Evolutionary conservation across 202 grass and related monocot genomes (phyloP).

Genomic region (Cymbopogon flexuosus): DNA sequence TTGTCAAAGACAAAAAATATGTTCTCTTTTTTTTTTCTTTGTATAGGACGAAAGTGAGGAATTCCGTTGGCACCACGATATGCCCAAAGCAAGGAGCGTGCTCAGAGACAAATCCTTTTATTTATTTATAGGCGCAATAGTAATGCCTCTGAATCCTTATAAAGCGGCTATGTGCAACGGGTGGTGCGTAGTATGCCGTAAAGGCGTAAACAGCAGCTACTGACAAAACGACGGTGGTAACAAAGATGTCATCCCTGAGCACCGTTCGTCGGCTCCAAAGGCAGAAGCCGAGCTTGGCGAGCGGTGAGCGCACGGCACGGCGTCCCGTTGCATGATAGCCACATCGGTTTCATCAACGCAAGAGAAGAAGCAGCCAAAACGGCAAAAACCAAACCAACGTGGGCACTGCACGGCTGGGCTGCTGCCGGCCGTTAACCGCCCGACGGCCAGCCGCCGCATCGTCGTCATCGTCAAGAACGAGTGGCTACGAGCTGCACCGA

Average conservation of each 20-base stretch:
- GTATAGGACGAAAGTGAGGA: no score
- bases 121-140: background rate
- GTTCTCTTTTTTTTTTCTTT: no score
- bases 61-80: background rate
- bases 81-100: background rate
- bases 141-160: background rate
- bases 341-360: background rate
- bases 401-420: background rate
- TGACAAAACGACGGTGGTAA: slow-evolving; percentile 10
- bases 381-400: background rate
- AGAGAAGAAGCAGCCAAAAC: no score
- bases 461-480: no score
- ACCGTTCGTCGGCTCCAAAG: background rate
- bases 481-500: background rate
- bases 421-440: background rate
- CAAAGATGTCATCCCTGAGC: background rate
- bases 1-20: no score
- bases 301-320: background rate
- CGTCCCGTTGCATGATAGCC: no score
- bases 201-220: background rate
- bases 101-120: no score
- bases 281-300: no score
- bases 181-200: background rate
- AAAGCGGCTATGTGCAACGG: background rate
- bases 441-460: background rate